Base-by-base conservation (phyloP, 495 filamentous ascomycete genomes). In the Penicillium psychrofluorescens region DNA sequence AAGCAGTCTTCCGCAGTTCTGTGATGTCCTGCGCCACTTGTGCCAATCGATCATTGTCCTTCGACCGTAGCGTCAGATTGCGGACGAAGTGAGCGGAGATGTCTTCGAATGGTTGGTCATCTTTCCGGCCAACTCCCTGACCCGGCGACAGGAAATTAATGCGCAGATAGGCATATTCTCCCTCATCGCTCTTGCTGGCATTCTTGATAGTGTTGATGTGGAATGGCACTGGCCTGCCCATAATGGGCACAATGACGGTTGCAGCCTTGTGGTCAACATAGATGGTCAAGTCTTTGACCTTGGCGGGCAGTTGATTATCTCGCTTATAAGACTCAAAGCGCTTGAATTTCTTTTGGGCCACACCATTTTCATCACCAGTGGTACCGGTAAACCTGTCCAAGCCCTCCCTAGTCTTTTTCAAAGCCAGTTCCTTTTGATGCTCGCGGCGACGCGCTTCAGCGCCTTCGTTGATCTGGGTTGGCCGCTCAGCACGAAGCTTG, bases 141-240 rank as follows among this genome's bases (percentile, higher is more conserved):
- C 94, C 94, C 11, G 94, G 94, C 11, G 90, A 95, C 8, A 97
- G 74, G 58, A 99, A 95, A 64, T 99, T 99, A 72, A 99, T 92
- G 39, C 94, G 81, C 11, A 99, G 75, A 64, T 87, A 96, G 0
- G 90, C 85, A 63, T 84, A 95, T 49, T 96, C 90, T 13, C 88
- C 90, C 63, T 99, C 94, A 43, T 92, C 88, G 53, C 83, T 91
- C 68, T 91, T 94, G 73, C 88, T 91, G 10, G 85, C 88, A 54
- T 96, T 99, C 65, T 99, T 99, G 72, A 99, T 90, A 1, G 94
- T 96, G 59, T 96, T 91, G 62, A 97, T 95, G 59, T 99, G 94
- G 72, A 97, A 97, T 7, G 94, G 94, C 13, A 99, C 94, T 3
- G 94, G 94, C 16, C 94, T 78, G 38, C 94, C 94, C 87, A 97